phyloP scores from a whole-genome alignment of 1,284 basidiomycete genomes.

The Malassezia dermatis region DNA sequence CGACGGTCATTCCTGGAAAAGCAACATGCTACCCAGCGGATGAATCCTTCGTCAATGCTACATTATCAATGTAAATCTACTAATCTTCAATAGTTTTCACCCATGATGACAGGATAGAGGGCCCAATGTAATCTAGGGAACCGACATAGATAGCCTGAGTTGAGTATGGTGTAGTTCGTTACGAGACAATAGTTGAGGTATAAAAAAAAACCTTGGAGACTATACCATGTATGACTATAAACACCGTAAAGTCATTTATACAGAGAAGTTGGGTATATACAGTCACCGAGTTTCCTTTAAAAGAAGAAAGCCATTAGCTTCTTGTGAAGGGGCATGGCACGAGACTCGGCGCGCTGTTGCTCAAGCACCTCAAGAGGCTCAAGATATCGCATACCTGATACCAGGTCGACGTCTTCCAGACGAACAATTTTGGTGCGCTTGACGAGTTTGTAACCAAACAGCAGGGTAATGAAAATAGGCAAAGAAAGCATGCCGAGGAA shows the following conservation, averaged over 20 bases:
- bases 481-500: constrained; percentile 51
- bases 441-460: constrained; percentile 28
- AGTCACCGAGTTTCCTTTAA: constrained; percentile 14
- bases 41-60: neutral
- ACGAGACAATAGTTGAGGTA: no score
- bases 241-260: neutral
- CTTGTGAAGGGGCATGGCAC: constrained; percentile 21
- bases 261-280: neutral
- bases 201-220: no score
- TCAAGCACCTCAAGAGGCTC: constrained; percentile 34
- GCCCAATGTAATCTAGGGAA: neutral
- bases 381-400: constrained; percentile 50
- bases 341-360: constrained; percentile 30
- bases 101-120: neutral
- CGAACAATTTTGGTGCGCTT: constrained; percentile 45
- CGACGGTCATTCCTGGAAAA: neutral
- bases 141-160: no score
- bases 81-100: neutral
- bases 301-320: constrained; percentile 30
- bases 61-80: neutral
- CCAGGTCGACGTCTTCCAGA: constrained; percentile 51
- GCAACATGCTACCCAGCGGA: neutral
- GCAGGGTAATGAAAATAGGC: constrained; percentile 29
- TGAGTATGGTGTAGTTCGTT: no score
- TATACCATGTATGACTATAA: neutral